Base-by-base conservation (phyloP, 257 asterid genomes). In the Nicotiana otophora region DNA sequence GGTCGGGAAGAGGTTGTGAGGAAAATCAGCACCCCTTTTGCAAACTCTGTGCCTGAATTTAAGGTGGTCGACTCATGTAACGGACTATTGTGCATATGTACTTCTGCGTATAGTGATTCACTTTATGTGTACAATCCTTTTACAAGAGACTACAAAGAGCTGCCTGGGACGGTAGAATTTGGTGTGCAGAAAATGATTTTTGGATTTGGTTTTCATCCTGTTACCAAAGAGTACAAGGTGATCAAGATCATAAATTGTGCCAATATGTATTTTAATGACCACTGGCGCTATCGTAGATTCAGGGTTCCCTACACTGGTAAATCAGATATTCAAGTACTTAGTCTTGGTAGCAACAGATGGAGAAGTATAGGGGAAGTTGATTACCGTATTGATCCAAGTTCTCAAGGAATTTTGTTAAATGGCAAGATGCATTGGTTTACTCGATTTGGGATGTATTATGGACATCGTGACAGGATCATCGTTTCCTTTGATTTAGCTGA, bases 201-300 rank as follows among this genome's bases (percentile, higher is more conserved):
- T 42, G 93, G 95, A 26, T 91, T 86, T 57, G 91, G 78, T 10
- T 69, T 69, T 69, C 4, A 11, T 39, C 78, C 8, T 39, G 57
- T 69, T 69, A 69, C 78, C 42, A 86, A 77, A 0, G 88, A 85
- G 51, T 91, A 85, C 84, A 90, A 91, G 84, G 86, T 90, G 68
- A 81, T 90, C 85, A 87, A 84, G 86, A 83, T 91, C 17, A 78
- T 76, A 6, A 80, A 58, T 76, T 84, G 87, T 60, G 80, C 89
- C 82, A 87, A 84, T 83, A 80, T 91, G 31, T 69, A 69, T 36
- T 69, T 2, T 76, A 77, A 31, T 10, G 81, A 17, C 0, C 33
- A 16, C 1, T 23, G 36, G 10, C 16, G n/a, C 8, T 10, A 34
- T 10, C 55, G 51, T 69, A 39, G 88, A 72, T 66, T 54, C 83